phyloP scores from a whole-genome alignment of 306 rosid species.

The Begonia masoniana region DNA sequence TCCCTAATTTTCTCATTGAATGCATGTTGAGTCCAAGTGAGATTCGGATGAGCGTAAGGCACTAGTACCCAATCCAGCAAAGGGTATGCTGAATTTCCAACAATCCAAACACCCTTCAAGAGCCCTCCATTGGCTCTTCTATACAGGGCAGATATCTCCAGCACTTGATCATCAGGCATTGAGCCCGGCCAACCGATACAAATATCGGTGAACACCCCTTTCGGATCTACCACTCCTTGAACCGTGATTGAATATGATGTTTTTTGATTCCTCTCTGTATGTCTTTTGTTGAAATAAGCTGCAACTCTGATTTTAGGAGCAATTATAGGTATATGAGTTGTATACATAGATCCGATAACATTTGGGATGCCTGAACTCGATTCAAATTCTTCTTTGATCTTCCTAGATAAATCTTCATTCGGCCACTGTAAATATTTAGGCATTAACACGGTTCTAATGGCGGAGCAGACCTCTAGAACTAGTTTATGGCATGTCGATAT shows the following conservation, averaged over 20 bases:
- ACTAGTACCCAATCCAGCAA: conserved; percentile 58
- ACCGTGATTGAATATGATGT: conserved; percentile 68
- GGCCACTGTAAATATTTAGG: conserved; percentile 64
- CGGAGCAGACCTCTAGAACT: conserved; percentile 63
- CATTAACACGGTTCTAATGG: conserved; percentile 57
- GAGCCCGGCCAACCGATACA: conserved; percentile 85
- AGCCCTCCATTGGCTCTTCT: conserved; percentile 38
- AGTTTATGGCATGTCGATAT: conserved; percentile 88
- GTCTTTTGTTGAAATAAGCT: conserved; percentile 67
- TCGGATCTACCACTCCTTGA: conserved; percentile 59
- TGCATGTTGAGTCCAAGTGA: conserved; percentile 89
- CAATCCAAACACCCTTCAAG: conserved; percentile 58
- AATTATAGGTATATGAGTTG: conserved; percentile 70
- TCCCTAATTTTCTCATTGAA: conserved; percentile 88
- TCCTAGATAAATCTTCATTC: conserved; percentile 3
- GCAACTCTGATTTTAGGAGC: conserved; percentile 78
- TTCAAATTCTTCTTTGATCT: conserved; percentile 48
- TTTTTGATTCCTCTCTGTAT: conserved; percentile 71
- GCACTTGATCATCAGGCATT: conserved; percentile 43
- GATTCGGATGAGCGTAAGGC: conserved; percentile 51
- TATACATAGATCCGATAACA: conserved; percentile 69
- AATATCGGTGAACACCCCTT: conserved; percentile 56
- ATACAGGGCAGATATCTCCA: conserved; percentile 48
- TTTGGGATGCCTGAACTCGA: conserved; percentile 54
- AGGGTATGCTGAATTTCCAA: conserved; percentile 55